Conservation (phyloP, 306 rosid genomes). For the Notholithocarpus densiflorus region DNA sequence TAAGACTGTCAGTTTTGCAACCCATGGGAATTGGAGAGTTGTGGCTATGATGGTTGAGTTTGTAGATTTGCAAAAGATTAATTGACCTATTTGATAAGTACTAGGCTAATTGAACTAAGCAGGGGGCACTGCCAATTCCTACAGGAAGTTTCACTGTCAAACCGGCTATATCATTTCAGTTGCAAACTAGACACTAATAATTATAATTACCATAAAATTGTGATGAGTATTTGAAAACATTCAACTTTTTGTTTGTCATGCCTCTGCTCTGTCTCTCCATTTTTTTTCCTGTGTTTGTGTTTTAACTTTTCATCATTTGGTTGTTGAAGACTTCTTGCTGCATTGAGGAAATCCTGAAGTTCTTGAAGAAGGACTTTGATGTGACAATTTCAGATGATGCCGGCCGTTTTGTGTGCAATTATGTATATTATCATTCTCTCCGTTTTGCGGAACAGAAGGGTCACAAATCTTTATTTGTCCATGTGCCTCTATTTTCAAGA, state of each 20-base stretch:
- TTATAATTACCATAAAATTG: background rate
- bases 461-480: slow-evolving; percentile 80
- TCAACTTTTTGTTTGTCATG: background rate
- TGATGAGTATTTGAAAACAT: background rate
- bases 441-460: slow-evolving; percentile 78
- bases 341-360: slow-evolving; percentile 42
- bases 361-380: slow-evolving; percentile 53
- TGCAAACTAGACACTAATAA: background rate
- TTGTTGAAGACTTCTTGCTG: slow-evolving; percentile 57
- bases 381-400: slow-evolving; percentile 69
- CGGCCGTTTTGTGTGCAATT: slow-evolving; percentile 88
- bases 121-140: background rate
- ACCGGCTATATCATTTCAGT: background rate
- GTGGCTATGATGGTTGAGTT: background rate
- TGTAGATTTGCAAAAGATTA: background rate
- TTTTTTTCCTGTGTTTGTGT: background rate
- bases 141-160: background rate
- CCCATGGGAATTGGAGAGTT: background rate
- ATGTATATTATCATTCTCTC: slow-evolving; percentile 81
- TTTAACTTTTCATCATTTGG: slow-evolving; percentile 28
- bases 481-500: slow-evolving; percentile 73
- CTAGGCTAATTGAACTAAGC: background rate
- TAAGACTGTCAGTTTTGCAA: background rate
- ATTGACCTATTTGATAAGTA: background rate
- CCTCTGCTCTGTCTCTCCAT: background rate